phyloP scores from a whole-genome alignment of 305 asterid genomes.

The Withania somnifera region DNA sequence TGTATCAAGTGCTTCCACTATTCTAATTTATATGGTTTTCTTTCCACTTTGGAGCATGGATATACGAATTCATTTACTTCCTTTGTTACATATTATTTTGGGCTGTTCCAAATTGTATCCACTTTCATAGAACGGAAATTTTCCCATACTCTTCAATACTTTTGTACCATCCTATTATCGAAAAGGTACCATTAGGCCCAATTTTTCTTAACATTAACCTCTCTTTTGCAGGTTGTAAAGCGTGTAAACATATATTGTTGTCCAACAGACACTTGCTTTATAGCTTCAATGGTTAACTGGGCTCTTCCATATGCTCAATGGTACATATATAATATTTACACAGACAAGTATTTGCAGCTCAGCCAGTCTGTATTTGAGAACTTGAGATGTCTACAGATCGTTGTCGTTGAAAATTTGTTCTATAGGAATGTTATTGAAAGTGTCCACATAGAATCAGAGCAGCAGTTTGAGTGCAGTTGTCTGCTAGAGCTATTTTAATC shows the following conservation, averaged over 20 bases:
- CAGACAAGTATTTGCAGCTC: constrained; percentile 49
- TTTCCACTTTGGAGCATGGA: not conserved
- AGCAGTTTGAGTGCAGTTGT: constrained; percentile 46
- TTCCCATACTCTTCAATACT: not conserved
- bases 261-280: constrained; percentile 30
- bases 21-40: not conserved
- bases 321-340: constrained; percentile 30
- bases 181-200: not conserved
- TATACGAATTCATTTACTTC: not conserved
- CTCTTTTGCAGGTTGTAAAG: constrained; percentile 60
- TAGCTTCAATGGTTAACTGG: constrained; percentile 66
- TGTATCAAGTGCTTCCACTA: not conserved
- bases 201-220: not conserved
- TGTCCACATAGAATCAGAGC: constrained; percentile 34
- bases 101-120: not conserved
- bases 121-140: not conserved
- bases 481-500: constrained; percentile 63
- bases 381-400: constrained; percentile 40
- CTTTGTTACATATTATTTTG: not conserved
- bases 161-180: not conserved
- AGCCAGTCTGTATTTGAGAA: constrained; percentile 50
- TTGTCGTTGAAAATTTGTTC: constrained; percentile 56
- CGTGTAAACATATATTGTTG: constrained; percentile 63
- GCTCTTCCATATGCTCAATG: constrained; percentile 81
- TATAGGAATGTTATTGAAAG: constrained; percentile 53